Evolutionary conservation across 371 early-diverging fungal species (phyloP), one percentile per base, ranked within the genome.

Genomic region (Syncephalastrum sp.): DNA sequence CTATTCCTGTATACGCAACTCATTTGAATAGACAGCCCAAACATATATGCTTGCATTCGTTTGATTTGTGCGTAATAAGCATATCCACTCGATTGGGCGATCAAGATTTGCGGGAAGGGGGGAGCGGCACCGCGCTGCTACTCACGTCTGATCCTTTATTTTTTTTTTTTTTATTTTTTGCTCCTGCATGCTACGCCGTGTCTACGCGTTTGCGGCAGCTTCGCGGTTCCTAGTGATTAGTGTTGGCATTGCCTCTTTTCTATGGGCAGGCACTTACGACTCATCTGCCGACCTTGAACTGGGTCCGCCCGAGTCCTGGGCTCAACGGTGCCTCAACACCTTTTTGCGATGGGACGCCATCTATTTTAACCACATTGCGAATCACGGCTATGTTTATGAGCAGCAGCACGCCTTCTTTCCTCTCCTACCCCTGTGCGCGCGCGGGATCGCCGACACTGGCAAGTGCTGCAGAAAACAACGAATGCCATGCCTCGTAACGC

Each of bases 401-500:
- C 93, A 96, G 63, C 89, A 89, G 65, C 83, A 88, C 68, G 98
- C 97, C 0, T 98, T 98, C 70, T 92, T 96, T 69, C 97, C 98
- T 5, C 69, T 91, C 23, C 64, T 91, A 54, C 95, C 97, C 1
- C 47, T 83, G 13, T 48, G 88, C 17, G 75, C 87, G 60, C 73
- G 86, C 38, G 16, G 67, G 7, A 46, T 87, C 6, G 63, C 81
- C 12, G 61, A 74, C 47, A 77, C 85, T 12, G 65, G 84, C 78
- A 72, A 53, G 49, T 25, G 41, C 50, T 47, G 19, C 43, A 47
- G 51, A 16, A 15, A 21, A 21, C 0, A 21, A 21, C 21, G 23
- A 7, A 14, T 49, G 5, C 60, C 49, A n/a, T 16, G 19, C 46
- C 13, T 33, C 14, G 33, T 33, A 25, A 25, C 25, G 44, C 50